Base-by-base conservation (phyloP, 192 early-diverging fungal genomes). In the Linnemannia hyalina region DNA sequence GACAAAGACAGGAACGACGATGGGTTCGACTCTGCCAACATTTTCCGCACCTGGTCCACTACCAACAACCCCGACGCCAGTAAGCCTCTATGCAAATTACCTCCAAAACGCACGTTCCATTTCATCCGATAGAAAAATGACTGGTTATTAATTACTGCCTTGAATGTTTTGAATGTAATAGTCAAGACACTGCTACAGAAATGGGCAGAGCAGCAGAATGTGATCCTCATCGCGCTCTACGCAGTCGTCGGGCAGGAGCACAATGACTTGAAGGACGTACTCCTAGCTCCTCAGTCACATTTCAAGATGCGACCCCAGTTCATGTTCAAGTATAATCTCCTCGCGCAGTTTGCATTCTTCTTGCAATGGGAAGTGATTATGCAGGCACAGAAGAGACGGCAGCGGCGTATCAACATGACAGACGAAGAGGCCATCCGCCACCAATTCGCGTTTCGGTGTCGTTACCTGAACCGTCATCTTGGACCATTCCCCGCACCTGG, bases 341-440 rank as follows among this genome's bases (percentile, higher is more conserved):
- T 86, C 11, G 74, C 84, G 0, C 84, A 86, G 26, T 78, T 86
- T 78, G 84, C 84, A 6, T 86, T 80, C 79, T 86, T 86, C 60
- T 38, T 74, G 23, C 75, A 86, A 26, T 86, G 84, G 84, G 84
- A 86, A 16, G 75, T 76, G n/a, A 86, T 86, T 71, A 69, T 54
- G 20, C 40, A 41, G 7, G 73, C 71, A 18, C 60, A 74, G 36
- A 77, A 52, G 26, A 73, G 70, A 11, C 84, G 84, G 29, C 20
- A 57, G 26, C 68, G 6, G 8, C 69, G 84, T 7, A 38, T 80
- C 35, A 32, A 35, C 4, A 35, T 77, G 22, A 71, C 75, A 0
- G 40, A 41, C 2, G 70, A 75, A 0, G 84, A 86, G 38, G 75
- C 84, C 3, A 78, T 81, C 32, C 70, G 54, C 0, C 32, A 54